phyloP scores from a whole-genome alignment of 306 rosid genomes.

The Vachellia collinsii region DNA sequence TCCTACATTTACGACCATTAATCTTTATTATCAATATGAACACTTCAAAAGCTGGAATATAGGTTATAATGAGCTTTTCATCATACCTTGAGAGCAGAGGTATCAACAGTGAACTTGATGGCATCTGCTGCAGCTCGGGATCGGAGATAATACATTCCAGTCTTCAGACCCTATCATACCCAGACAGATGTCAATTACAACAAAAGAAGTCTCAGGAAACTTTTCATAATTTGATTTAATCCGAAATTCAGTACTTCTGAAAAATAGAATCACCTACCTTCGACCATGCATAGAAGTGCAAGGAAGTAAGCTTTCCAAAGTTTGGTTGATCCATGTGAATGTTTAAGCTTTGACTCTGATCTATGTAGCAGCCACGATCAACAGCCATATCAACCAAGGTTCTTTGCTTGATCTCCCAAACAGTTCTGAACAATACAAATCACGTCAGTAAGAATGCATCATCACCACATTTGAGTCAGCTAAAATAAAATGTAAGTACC shows the following conservation, averaged over 20 bases:
- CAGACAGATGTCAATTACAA: constrained; percentile 13
- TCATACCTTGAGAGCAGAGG: constrained; percentile 60
- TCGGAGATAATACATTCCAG: constrained; percentile 89
- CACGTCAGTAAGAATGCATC: constrained; percentile 27
- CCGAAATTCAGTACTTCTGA: not conserved
- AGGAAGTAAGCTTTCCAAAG: constrained; percentile 83
- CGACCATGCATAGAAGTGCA: constrained; percentile 92
- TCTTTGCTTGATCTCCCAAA: constrained; percentile 95
- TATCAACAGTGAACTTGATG: constrained; percentile 83
- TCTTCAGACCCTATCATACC: constrained; percentile 68
- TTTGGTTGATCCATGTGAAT: constrained; percentile 91
- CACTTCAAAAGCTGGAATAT: not conserved
- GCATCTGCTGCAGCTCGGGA: constrained; percentile 83
- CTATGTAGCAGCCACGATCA: constrained; percentile 84
- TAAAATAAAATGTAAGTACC: constrained; percentile 12
- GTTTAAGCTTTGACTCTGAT: constrained; percentile 88
- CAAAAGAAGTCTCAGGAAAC: not conserved
- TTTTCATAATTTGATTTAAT: not conserved
- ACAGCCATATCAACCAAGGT: constrained; percentile 86
- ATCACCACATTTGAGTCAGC: not conserved
- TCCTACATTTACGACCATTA: constrained; percentile 51
- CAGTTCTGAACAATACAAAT: constrained; percentile 64
- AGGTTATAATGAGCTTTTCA: not conserved
- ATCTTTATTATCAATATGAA: not conserved
- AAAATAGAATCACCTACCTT: constrained; percentile 46